phyloP scores from a whole-genome alignment of 768 basidiomycete genomes.

The Mycena albidolilacea region DNA sequence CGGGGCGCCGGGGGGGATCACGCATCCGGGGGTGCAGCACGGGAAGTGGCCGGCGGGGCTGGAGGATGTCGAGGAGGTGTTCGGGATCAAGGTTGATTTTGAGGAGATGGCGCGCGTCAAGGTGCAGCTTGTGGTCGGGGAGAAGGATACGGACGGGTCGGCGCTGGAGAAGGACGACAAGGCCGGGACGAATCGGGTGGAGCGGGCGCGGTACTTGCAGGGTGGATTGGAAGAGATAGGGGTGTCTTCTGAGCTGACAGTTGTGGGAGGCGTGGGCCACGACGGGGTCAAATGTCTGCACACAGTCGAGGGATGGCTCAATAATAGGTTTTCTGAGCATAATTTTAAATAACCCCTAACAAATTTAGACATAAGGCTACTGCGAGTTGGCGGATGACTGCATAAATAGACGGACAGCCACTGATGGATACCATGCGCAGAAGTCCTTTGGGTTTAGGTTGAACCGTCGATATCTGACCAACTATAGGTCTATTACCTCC shows the following conservation, averaged over 20 bases:
- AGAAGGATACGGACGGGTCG: conserved; percentile 35
- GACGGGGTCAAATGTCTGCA: conserved; percentile 34
- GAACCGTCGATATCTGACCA: too few species aligned
- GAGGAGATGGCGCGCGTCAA: conserved; percentile 25
- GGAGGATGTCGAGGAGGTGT: conserved; percentile 21
- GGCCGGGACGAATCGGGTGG: conserved; percentile 34
- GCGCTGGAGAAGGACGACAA: conserved; percentile 27
- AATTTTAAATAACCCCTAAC: too few species aligned
- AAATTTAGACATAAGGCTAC: too few species aligned
- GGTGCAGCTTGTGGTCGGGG: conserved; percentile 41
- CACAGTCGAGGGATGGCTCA: conserved; percentile 35
- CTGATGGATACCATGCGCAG: too few species aligned
- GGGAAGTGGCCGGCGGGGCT: conserved; percentile 39
- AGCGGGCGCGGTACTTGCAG: conserved; percentile 31
- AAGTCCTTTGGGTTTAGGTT: too few species aligned
- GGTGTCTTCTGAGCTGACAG: conserved; percentile 10
- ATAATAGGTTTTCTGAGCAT: too few species aligned
- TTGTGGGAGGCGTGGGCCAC: conserved; percentile 39
- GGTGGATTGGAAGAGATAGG: conserved; percentile 9
- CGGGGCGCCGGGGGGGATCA: conserved; percentile 41
- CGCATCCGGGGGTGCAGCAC: conserved; percentile 12
- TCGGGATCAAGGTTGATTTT: conserved; percentile 33
- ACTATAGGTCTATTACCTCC: too few species aligned
- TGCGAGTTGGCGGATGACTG: too few species aligned
- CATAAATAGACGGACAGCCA: too few species aligned